A percentile compares a stretch with the other conserved stretches of the same genome.
Evolutionary conservation across 441 rosid genomes (phyloP).

Genomic region (Corymbia calophylla): DNA sequence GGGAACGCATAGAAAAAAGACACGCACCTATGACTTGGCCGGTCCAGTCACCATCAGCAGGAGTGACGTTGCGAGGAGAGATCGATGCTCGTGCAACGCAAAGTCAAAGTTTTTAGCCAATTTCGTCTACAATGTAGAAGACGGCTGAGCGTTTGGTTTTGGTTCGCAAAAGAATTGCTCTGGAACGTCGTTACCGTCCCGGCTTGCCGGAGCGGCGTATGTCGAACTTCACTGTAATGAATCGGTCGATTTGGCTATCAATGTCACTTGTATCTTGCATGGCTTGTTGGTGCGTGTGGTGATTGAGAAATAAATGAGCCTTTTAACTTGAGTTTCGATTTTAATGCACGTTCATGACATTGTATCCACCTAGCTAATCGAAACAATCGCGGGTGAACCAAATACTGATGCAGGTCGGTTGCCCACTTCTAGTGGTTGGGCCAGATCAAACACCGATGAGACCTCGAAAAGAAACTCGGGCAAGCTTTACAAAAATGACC

Average conservation of each 20-base stretch:
- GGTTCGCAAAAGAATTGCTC: not conserved
- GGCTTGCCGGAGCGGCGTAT: not conserved
- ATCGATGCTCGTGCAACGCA: not conserved
- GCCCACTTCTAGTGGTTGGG: not conserved
- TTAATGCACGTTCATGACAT: no score
- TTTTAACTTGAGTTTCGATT: not conserved
- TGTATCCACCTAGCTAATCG: no score
- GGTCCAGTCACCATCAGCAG: not conserved
- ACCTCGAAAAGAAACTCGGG: not conserved
- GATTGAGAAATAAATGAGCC: not conserved
- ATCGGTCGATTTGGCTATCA: not conserved
- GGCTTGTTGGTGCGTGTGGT: not conserved
- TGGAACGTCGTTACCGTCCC: not conserved
- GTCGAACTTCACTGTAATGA: not conserved
- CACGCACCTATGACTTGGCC: not conserved
- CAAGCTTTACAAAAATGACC: no score
- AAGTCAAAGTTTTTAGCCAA: not conserved
- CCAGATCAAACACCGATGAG: not conserved
- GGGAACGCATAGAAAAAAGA: not conserved
- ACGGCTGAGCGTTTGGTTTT: not conserved
- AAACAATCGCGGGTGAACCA: no score
- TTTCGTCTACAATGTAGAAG: not conserved
- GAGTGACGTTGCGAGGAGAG: not conserved
- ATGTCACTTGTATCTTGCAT: fast-evolving
- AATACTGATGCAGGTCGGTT: not conserved